Evolutionary conservation across 2,329 filamentous ascomycete species (phyloP), one percentile per base, ranked within the genome.

Genomic region (Exophiala spinifera): DNA sequence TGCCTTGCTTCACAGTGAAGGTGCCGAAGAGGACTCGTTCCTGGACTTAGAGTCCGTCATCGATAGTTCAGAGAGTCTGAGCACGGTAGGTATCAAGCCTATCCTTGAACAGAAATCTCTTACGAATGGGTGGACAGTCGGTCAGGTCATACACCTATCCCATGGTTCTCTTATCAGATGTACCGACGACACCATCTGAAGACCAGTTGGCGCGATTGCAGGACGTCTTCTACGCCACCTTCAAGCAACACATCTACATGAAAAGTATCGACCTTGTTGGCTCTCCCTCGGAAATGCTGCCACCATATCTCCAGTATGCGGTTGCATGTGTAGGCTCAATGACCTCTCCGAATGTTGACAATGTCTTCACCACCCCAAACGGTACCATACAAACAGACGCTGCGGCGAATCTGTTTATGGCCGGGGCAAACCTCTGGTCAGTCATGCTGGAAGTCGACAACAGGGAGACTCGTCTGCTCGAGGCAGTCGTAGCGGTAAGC

Each of bases 391-490:
- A 44, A 28, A 31, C 40, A 28, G 52, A 49, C 10, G 31, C 49
- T 17, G n/a, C 52, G 8, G 39, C 39, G n/a, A 34, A 11, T 8
- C 34, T 55, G 13, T 55, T 55, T 15, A 3, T 45, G 17, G 46
- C 52, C n/a, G 46, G 39, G 4, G 3, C 17, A 11, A 46, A 37
- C 3, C 40, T 55, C 20, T 55, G 52, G 52, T 28, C 40, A 7
- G 52, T 55, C 25, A 48, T 55, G 34, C 36, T 55, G 23, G 52
- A 55, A 21, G 52, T 55, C 21, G 52, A 55, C 34, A 55, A 55
- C 21, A 39, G 52, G 17, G 52, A 55, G 40, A 39, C 52, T 20
- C 52, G 52, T 20, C 20, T 43, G 31, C 36, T 50, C 11, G 52
- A 55, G 37, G 46, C 52, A 19, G 21, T 55, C 6, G 36, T 55